Evolutionary conservation across 345 rosid species (phyloP).

Genomic region (Kernera saxatilis): DNA sequence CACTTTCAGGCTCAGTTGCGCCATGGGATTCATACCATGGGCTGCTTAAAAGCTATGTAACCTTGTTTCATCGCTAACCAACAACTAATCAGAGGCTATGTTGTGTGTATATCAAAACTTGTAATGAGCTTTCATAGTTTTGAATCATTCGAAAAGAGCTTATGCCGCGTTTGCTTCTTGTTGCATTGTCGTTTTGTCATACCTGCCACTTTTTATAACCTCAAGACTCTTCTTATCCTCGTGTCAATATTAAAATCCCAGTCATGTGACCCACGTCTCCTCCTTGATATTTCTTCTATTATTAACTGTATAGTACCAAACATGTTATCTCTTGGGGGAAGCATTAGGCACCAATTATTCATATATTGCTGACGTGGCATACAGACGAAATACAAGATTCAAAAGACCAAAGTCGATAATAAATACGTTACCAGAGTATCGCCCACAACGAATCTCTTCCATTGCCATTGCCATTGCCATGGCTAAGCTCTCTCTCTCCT

Average conservation of each 20-base stretch:
- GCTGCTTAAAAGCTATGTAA: conserved; percentile 12
- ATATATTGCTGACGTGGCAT: conserved; percentile 16
- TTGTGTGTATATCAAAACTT: background rate
- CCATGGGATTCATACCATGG: conserved; percentile 35
- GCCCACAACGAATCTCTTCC: background rate
- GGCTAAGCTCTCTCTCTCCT: conserved; percentile 22
- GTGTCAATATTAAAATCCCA: conserved; percentile 15
- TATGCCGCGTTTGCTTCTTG: background rate
- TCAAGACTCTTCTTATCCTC: conserved; percentile 5
- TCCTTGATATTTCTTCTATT: background rate
- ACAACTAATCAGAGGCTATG: conserved; percentile 11
- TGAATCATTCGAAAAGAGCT: background rate
- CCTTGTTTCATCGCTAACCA: background rate
- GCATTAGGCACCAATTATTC: conserved; percentile 17
- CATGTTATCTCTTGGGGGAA: background rate
- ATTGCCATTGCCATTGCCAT: conserved; percentile 13
- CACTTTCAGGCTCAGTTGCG: conserved; percentile 34
- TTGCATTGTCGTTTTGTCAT: background rate
- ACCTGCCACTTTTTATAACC: conserved; percentile 12
- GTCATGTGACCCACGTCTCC: conserved; percentile 30
- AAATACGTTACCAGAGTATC: background rate
- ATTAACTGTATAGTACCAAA: background rate
- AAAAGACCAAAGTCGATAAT: background rate
- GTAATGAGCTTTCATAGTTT: background rate
- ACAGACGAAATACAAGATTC: conserved; percentile 7